Base-by-base conservation (phyloP, 495 filamentous ascomycete genomes). In the Hyaloscypha bicolor region DNA sequence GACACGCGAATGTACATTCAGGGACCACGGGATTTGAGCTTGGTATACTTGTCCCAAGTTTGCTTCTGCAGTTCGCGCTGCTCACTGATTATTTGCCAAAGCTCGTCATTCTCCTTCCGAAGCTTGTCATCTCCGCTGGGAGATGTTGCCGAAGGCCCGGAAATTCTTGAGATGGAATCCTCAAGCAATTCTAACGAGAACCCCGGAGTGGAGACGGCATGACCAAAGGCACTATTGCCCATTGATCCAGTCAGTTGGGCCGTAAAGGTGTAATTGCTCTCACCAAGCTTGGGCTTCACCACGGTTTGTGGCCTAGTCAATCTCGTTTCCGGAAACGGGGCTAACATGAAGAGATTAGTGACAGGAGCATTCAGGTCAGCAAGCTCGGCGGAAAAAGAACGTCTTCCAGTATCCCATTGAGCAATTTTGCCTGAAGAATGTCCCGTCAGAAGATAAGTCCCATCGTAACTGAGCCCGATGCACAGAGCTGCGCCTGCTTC, bases 351-450 rank as follows among this genome's bases (percentile, higher is more conserved):
- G 21, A 97, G 68, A 64, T 95, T 97, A 9, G 91, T 95, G 58
- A 96, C 86, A 8, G 92, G 88, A 35, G 92, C 87, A 31, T 89
- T 89, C 70, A 90, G 83, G 67, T 90, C 91, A 16, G 87, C 82
- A 60, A 94, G 68, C 31, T 86, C 85, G 9, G 83, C 80, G 14
- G 80, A 79, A 66, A 85, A 90, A 42, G 86, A 83, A 6, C 87
- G 85, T 61, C 84, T 84, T 48, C 89, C 88, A 32, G 91, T 82
- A 74, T 93, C 91, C 93, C 93, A 97, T 32, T 83, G 81, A 11
- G 90, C 77, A n/a, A 96, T 82, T 72, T 91, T 90, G 39, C 93
- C 93, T 71, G 83, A 89, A 25, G 86, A 79, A 69, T 97, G 93
- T n/a, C 92, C 93, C 2, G 93, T 91, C 29, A 96, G 76, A 16